phyloP scores from a whole-genome alignment of 306 rosid species.

The Begonia loranthoides region DNA sequence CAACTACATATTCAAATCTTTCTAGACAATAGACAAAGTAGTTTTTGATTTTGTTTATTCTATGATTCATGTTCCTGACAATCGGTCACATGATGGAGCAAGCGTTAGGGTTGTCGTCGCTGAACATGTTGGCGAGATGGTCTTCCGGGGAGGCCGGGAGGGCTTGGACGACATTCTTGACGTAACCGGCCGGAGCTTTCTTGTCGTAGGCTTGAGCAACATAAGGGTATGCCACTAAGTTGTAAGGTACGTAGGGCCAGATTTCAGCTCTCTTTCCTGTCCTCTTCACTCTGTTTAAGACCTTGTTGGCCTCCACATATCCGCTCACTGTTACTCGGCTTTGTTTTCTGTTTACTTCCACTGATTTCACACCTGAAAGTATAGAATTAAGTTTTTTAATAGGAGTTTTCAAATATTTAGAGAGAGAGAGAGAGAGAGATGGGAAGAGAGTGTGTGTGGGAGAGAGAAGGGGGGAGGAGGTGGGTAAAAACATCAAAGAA shows the following conservation, averaged over 20 bases:
- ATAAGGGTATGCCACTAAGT: constrained; percentile 14
- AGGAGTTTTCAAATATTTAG: neutral
- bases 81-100: constrained; percentile 9
- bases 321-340: constrained; percentile 11
- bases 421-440: neutral
- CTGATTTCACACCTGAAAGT: constrained; percentile 2
- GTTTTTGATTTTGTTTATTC: too few relatives aligned
- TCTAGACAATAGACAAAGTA: too few relatives aligned
- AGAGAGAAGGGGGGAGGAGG: neutral
- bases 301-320: constrained; percentile 9
- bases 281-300: constrained; percentile 8
- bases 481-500: too few relatives aligned
- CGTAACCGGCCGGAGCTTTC: constrained; percentile 10
- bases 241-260: constrained; percentile 12
- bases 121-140: constrained; percentile 10
- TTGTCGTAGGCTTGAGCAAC: constrained; percentile 12
- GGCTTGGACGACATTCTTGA: constrained; percentile 8
- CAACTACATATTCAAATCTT: too few relatives aligned
- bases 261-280: constrained; percentile 12
- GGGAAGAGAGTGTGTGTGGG: too few relatives aligned
- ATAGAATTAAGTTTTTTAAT: too few relatives aligned
- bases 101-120: constrained; percentile 14
- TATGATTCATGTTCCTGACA: too few relatives aligned
- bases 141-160: constrained; percentile 7
- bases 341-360: constrained; percentile 11